Conservation (phyloP, 306 rosid species). For the Amphicarpaea edgeworthii region DNA sequence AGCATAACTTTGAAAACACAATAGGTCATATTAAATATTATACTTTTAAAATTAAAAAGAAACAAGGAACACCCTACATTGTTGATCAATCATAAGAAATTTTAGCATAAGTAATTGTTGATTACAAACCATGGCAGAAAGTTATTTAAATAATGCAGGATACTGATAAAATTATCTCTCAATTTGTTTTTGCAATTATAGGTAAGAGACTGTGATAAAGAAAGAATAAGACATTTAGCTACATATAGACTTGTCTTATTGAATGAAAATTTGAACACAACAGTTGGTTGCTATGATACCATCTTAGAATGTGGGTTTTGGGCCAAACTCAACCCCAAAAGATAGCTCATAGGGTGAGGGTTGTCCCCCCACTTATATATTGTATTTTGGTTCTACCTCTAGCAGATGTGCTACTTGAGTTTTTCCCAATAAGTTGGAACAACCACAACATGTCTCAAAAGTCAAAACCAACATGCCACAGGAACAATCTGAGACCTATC, state of each 20-base stretch:
- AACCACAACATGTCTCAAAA: background rate
- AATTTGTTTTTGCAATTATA: background rate
- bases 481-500: background rate
- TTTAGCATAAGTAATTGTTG: constrained; percentile 5
- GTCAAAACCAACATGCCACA: too few relatives aligned
- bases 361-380: too few relatives aligned
- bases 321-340: too few relatives aligned
- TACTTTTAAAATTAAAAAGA: background rate
- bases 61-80: background rate
- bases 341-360: too few relatives aligned
- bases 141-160: constrained; percentile 2
- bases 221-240: constrained; percentile 10
- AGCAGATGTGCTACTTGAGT: too few relatives aligned
- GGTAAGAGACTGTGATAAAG: constrained; percentile 3
- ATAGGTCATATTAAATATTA: constrained; percentile 13
- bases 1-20: constrained; percentile 4
- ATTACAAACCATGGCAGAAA: background rate
- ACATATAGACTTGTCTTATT: too few relatives aligned
- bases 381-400: too few relatives aligned
- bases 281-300: too few relatives aligned
- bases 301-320: too few relatives aligned
- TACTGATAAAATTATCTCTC: background rate
- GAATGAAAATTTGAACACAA: too few relatives aligned
- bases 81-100: constrained; percentile 21
- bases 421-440: too few relatives aligned